Conservation (phyloP, 1,284 basidiomycete genomes). For the Sporisorium graminicola region DNA sequence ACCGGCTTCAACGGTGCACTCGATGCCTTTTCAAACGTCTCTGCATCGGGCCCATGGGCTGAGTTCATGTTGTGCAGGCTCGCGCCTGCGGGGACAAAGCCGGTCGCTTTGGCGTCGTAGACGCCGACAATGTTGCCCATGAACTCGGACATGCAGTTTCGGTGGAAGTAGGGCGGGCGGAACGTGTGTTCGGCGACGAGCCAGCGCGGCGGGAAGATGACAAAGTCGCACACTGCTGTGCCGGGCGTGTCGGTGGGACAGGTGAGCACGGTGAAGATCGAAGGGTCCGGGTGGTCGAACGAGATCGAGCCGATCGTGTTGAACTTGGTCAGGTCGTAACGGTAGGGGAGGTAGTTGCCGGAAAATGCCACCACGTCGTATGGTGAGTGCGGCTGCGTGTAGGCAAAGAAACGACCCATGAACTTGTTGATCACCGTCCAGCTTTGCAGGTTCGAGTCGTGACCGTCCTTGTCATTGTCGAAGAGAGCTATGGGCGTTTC, state of each 20-base stretch:
- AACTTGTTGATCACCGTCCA: slow-evolving; percentile 71
- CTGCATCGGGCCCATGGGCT: slow-evolving; percentile 62
- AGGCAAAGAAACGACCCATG: slow-evolving; percentile 75
- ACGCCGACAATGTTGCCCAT: slow-evolving; percentile 52
- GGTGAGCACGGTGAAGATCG: slow-evolving; percentile 64
- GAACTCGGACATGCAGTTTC: slow-evolving; percentile 53
- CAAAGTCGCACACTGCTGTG: slow-evolving; percentile 72
- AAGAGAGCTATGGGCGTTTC: slow-evolving; percentile 77
- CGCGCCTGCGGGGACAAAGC: slow-evolving; percentile 55
- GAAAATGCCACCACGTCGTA: slow-evolving; percentile 80
- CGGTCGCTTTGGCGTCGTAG: slow-evolving; percentile 53
- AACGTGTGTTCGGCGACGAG: slow-evolving; percentile 47
- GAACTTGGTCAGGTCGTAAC: slow-evolving; percentile 79
- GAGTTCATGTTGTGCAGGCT: slow-evolving; percentile 61
- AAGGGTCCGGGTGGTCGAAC: slow-evolving; percentile 71
- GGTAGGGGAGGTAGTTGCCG: slow-evolving; percentile 79
- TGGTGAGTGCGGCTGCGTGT: slow-evolving; percentile 77
- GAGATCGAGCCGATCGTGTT: slow-evolving; percentile 77
- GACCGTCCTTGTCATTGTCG: slow-evolving; percentile 74
- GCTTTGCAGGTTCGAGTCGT: slow-evolving; percentile 61
- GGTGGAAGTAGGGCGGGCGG: slow-evolving; percentile 53
- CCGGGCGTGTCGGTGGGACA: slow-evolving; percentile 74
- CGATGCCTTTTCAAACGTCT: slow-evolving; percentile 47
- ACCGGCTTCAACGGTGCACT: slow-evolving; percentile 43
- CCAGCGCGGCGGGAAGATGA: slow-evolving; percentile 53